phyloP scores from a whole-genome alignment of 495 filamentous ascomycete species.

The Neurospora tetraspora region DNA sequence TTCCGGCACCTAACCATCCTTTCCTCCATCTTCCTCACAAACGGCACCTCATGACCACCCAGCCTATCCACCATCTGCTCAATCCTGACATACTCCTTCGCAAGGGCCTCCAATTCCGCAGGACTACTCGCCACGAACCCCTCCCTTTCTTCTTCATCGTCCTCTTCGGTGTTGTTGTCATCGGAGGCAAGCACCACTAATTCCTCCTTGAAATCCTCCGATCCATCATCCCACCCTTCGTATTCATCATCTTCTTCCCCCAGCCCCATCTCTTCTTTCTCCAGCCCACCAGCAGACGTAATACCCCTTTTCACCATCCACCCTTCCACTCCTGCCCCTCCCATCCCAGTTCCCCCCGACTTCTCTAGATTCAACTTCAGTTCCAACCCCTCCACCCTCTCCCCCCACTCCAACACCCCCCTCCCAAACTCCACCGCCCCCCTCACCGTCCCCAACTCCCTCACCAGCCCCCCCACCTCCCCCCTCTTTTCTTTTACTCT shows the following conservation, averaged over 20 bases:
- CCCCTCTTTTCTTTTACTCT: slow-evolving; percentile 31
- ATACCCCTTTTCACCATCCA: not conserved
- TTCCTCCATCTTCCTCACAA: slow-evolving; percentile 45
- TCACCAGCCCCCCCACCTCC: slow-evolving; percentile 30
- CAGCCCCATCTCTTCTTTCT: slow-evolving; percentile 15
- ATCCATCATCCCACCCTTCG: slow-evolving; percentile 24
- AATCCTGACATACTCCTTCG: slow-evolving; percentile 31
- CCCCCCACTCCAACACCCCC: slow-evolving; percentile 59
- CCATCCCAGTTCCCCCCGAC: slow-evolving; percentile 6
- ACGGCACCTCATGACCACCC: slow-evolving; percentile 27
- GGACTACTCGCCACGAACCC: slow-evolving; percentile 30
- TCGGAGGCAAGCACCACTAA: slow-evolving; percentile 8
- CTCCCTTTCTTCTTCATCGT: slow-evolving; percentile 13
- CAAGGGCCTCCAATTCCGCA: slow-evolving; percentile 32
- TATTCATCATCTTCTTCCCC: slow-evolving; percentile 24
- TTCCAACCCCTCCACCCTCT: slow-evolving; percentile 66
- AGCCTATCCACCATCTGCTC: slow-evolving; percentile 31
- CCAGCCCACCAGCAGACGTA: not conserved
- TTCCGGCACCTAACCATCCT: slow-evolving; percentile 44
- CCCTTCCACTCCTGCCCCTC: not conserved
- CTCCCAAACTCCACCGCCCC: slow-evolving; percentile 46
- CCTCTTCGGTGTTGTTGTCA: slow-evolving; percentile 13
- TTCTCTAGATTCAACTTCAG: slow-evolving; percentile 42
- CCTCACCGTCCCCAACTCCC: slow-evolving; percentile 31
- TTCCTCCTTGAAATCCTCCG: slow-evolving; percentile 16